phyloP scores from a whole-genome alignment of 805 yeast genomes.

The Kurtzmaniella fragi region DNA sequence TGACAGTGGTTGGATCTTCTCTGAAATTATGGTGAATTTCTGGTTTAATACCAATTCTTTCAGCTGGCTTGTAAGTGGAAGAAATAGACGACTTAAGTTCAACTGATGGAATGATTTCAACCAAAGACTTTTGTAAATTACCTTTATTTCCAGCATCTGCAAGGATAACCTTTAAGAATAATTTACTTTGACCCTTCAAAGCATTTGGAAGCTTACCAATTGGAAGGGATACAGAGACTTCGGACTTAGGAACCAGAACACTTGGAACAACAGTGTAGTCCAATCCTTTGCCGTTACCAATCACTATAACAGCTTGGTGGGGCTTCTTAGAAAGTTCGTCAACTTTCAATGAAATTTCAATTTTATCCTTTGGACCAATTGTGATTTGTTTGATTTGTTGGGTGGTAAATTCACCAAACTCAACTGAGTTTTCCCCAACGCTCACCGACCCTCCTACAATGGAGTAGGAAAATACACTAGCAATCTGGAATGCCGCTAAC shows the following conservation, averaged over 20 bases:
- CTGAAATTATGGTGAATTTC: slow-evolving; percentile 65
- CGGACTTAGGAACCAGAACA: slow-evolving; percentile 12
- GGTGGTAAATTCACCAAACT: slow-evolving; percentile 27
- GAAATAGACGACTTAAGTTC: slow-evolving; percentile 17
- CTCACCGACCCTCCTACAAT: slow-evolving; percentile 24
- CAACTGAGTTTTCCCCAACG: slow-evolving; percentile 17
- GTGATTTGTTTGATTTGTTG: slow-evolving; percentile 24
- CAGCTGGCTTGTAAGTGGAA: slow-evolving; percentile 17
- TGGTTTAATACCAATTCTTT: slow-evolving; percentile 44
- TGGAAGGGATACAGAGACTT: slow-evolving; percentile 20
- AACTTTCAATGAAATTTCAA: slow-evolving; percentile 23
- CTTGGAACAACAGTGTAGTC: slow-evolving; percentile 29
- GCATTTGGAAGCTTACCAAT: slow-evolving; percentile 28
- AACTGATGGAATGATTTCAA: slow-evolving; percentile 25
- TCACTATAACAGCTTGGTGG: slow-evolving; percentile 28
- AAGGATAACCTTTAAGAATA: slow-evolving; percentile 26
- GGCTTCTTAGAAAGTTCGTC: slow-evolving; percentile 20
- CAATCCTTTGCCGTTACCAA: slow-evolving; percentile 25
- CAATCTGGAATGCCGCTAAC: slow-evolving; percentile 4
- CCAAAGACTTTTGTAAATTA: slow-evolving; percentile 22
- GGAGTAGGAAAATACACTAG: slow-evolving; percentile 22
- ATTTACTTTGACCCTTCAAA: slow-evolving; percentile 27
- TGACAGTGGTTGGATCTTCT: slow-evolving; percentile 47
- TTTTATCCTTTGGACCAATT: slow-evolving; percentile 27
- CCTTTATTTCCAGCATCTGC: slow-evolving; percentile 17